Evolutionary conservation across 805 yeast species (phyloP).

Genomic region (Yamadazyma scolyti): DNA sequence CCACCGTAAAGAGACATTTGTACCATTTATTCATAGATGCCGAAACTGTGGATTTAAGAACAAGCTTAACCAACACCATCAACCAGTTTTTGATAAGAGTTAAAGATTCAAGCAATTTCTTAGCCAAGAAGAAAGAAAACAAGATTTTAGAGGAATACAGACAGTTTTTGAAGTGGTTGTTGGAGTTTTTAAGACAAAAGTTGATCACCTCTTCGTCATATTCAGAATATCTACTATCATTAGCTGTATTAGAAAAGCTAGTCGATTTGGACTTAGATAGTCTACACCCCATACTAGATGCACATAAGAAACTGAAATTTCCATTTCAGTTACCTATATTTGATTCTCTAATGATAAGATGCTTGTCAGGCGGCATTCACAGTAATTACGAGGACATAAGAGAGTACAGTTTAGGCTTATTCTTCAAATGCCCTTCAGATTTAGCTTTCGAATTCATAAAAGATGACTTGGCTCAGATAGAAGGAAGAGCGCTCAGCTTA

Average conservation of each 20-base stretch:
- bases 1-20: slow-evolving; percentile 35
- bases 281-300: not conserved
- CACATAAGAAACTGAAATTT: slow-evolving; percentile 6
- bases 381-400: slow-evolving; percentile 81
- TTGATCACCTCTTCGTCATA: slow-evolving; percentile 46
- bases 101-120: slow-evolving; percentile 62
- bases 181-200: slow-evolving; percentile 37
- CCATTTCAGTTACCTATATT: slow-evolving; percentile 8
- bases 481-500: slow-evolving; percentile 10
- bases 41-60: slow-evolving; percentile 48
- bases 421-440: slow-evolving; percentile 40
- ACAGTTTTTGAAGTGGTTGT: slow-evolving; percentile 43
- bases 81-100: slow-evolving; percentile 61
- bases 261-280: slow-evolving; percentile 10
- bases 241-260: slow-evolving; percentile 12
- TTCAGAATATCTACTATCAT: slow-evolving; percentile 26
- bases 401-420: slow-evolving; percentile 39
- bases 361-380: slow-evolving; percentile 58
- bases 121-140: slow-evolving; percentile 24
- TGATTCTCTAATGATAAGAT: slow-evolving; percentile 32
- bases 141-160: not conserved
- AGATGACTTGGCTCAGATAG: slow-evolving; percentile 1
- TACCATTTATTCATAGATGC: slow-evolving; percentile 3
- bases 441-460: not conserved
- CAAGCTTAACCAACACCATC: slow-evolving; percentile 58